Evolutionary conservation across 306 rosid species (phyloP).

Genomic region (Pterocarpus santalinus): DNA sequence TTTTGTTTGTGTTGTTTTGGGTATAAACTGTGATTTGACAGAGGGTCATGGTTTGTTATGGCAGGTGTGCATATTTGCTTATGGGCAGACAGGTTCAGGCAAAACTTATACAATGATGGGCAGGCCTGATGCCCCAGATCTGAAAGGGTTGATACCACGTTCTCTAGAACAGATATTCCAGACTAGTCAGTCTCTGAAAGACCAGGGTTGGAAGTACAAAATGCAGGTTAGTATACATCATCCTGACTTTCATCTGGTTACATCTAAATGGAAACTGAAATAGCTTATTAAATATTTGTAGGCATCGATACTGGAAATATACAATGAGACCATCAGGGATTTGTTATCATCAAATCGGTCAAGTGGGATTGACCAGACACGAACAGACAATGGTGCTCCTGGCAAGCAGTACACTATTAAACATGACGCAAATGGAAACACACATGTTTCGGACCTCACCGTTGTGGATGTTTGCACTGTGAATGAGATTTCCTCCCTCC

Average conservation of each 20-base stretch:
- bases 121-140: constrained; percentile 74
- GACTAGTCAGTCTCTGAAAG: constrained; percentile 75
- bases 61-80: constrained; percentile 97
- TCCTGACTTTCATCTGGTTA: constrained; percentile 24
- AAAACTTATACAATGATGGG: constrained; percentile 98
- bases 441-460: constrained; percentile 84
- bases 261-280: constrained; percentile 28
- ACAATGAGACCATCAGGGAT: constrained; percentile 93
- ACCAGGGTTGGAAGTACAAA: constrained; percentile 89
- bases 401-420: constrained; percentile 88
- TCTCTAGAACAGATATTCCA: constrained; percentile 92
- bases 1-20: constrained; percentile 6
- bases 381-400: constrained; percentile 63
- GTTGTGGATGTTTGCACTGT: constrained; percentile 80
- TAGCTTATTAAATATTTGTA: constrained; percentile 40
- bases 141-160: constrained; percentile 93
- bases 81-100: constrained; percentile 97
- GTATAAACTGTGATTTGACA: constrained; percentile 22
- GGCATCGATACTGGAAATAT: constrained; percentile 93
- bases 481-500: constrained; percentile 89
- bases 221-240: constrained; percentile 73
- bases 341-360: constrained; percentile 72
- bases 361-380: constrained; percentile 57
- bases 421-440: constrained; percentile 91
- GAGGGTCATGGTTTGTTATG: constrained; percentile 46